These are phyloP conservation scores for Dactylellina haptotyla DNA, from an alignment of 2,329 filamentous ascomycete species.

Conservation along the genomic window DNA sequence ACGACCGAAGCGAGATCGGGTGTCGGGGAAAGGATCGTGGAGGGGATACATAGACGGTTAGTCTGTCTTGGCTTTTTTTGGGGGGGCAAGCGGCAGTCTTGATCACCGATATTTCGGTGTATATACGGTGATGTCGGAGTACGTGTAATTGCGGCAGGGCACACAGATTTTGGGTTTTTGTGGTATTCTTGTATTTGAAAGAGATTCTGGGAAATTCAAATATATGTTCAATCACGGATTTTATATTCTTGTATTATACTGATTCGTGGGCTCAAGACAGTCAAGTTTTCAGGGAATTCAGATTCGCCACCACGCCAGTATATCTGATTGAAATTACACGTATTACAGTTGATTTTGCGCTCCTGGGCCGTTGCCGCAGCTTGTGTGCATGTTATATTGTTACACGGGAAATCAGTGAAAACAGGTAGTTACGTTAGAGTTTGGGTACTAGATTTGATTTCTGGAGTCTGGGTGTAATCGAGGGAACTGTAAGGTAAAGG, in stretches of 20 bases:
- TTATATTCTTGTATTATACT: conserved; percentile 6
- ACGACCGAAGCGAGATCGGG: conserved; percentile 15
- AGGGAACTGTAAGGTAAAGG: too few species aligned
- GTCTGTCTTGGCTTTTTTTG: neutral
- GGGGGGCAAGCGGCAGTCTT: too few species aligned
- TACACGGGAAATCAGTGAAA: too few species aligned
- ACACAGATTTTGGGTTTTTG: conserved; percentile 41
- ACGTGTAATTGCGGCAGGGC: conserved; percentile 27
- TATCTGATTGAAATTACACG: neutral
- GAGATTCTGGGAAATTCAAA: neutral
- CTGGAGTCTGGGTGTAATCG: too few species aligned
- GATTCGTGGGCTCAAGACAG: neutral
- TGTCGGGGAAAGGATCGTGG: conserved; percentile 7
- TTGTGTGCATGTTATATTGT: too few species aligned
- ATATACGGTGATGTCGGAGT: neutral
- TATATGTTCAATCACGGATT: neutral
- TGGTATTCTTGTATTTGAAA: conserved; percentile 11
- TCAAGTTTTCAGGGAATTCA: too few species aligned
- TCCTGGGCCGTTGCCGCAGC: too few species aligned
- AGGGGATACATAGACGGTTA: neutral
- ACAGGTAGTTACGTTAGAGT: too few species aligned
- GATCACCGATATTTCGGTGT: too few species aligned
- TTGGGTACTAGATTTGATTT: too few species aligned
- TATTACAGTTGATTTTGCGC: neutral
- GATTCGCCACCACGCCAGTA: too few species aligned